Evolutionary conservation across 1,284 basidiomycete genomes (phyloP), one percentile per base, ranked within the genome.

Genomic region (Cutaneotrichosporon arboriforme): DNA sequence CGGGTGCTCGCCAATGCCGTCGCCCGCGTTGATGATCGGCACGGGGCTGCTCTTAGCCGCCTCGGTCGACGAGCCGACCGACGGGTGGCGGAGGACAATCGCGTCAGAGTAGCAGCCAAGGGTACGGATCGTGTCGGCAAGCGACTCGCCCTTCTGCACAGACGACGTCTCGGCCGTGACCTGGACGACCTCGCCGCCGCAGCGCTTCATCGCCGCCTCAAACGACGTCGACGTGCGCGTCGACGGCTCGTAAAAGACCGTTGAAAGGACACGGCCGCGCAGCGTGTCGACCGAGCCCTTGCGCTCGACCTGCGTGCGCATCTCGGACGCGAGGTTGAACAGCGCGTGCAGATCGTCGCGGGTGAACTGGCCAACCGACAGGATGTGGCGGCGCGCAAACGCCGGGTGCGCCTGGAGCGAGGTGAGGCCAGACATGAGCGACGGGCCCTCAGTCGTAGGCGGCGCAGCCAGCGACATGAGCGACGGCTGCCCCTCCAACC

Each of bases 201-300:
- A 90, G 49, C 96, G 84, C 74, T 94, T 92, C 96, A 98, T 98
- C 13, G 96, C 96, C 8, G 94, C 88, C 73, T 99, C 94, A 69
- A 99, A 99, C n/a, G 94, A 97, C 14, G 87, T 82, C 56, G 87
- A 90, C 2, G 96, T 99, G 49, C 96, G 82, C 1, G 96, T 99
- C 9, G 92, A 97, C 2, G 96, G 90, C 73, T 99, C 96, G 76
- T 94, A 99, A 81, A 99, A 99, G 37, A 97, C 75, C n/a, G 87
- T 94, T 69, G 88, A 92, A 4, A 99, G 81, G 0, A 99, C 86
- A 59, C 86, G 88, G 44, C 94, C 94, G 60, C 86, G 87, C 38
- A 98, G 80, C 49, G 97, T 83, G 68, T 98, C 92, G 53, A 97
- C 80, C 3, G 83, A 83, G 4, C 93, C 91, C 63, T 85, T 87